These are phyloP conservation scores for Penicillium brevicompactum DNA, from an alignment of 2,329 filamentous ascomycete genomes.

Conservation along the genomic window DNA sequence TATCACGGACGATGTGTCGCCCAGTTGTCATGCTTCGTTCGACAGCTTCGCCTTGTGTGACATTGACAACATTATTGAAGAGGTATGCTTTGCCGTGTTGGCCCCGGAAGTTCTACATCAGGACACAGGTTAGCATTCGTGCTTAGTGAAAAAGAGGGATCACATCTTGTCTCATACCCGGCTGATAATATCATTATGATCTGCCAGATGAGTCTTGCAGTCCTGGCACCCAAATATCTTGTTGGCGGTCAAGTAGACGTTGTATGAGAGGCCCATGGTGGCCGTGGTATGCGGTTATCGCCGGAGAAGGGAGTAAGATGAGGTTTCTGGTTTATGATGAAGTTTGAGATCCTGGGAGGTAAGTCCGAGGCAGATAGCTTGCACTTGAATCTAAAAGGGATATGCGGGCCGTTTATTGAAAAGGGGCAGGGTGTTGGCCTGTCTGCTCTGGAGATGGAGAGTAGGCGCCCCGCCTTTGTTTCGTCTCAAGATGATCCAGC, in stretches of 20 bases:
- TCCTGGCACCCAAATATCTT: conserved; percentile 91
- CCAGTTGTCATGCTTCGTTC: conserved; percentile 99
- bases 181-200: conserved; percentile 95
- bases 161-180: conserved; percentile 58
- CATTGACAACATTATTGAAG: conserved; percentile 92
- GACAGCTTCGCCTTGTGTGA: conserved; percentile 75
- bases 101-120: conserved; percentile 84
- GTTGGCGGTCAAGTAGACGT: conserved; percentile 81
- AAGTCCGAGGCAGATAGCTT: conserved; percentile 17
- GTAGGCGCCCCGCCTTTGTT: conserved; percentile 10
- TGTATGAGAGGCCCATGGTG: conserved; percentile 84
- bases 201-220: conserved; percentile 94
- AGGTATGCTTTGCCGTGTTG: conserved; percentile 98
- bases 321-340: conserved; percentile 2
- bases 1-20: conserved; percentile 90
- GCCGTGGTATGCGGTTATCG: conserved; percentile 14
- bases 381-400: not conserved
- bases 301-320: not conserved
- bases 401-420: conserved; percentile 8
- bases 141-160: not conserved
- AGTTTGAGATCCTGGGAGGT: conserved; percentile 21
- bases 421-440: conserved; percentile 2
- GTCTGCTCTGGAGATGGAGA: conserved; percentile 4
- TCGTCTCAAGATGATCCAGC: conserved; percentile 2
- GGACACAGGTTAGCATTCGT: conserved; percentile 12